Conservation (phyloP, 768 basidiomycete genomes). For the Suillus placidus region DNA sequence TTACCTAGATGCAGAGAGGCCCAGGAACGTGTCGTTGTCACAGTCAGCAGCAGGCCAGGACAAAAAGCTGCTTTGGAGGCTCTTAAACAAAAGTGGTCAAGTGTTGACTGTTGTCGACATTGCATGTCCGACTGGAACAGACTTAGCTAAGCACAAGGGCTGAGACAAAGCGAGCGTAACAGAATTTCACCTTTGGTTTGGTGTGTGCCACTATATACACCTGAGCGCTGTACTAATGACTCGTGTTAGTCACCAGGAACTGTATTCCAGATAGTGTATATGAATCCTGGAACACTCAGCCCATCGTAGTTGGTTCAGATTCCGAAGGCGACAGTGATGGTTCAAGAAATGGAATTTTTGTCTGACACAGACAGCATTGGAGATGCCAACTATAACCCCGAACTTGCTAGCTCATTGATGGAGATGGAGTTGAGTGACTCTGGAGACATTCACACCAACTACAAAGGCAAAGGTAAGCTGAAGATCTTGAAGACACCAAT, state of each 20-base stretch:
- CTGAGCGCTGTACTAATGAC: background rate
- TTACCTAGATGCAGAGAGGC: background rate
- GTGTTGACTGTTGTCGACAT: background rate
- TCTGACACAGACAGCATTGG: background rate
- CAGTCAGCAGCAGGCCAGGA: background rate
- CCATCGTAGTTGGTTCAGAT: background rate
- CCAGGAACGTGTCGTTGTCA: background rate
- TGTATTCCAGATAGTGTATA: background rate
- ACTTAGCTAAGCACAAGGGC: slow-evolving; percentile 1
- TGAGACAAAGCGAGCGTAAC: background rate
- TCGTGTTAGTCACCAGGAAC: background rate
- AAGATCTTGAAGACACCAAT: background rate
- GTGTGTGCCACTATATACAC: background rate
- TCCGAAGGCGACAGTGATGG: background rate
- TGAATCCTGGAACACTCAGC: background rate
- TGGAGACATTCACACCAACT: background rate
- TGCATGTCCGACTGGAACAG: background rate
- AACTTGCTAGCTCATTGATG: slow-evolving; percentile 1
- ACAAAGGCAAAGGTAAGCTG: background rate
- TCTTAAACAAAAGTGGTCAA: background rate
- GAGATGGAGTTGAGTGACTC: background rate
- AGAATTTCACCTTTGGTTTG: slow-evolving; percentile 10
- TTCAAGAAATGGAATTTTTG: background rate
- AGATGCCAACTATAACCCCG: background rate
- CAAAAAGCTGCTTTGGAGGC: background rate